phyloP scores from a whole-genome alignment of 805 yeast genomes.

The Lipomyces starkeyi region DNA sequence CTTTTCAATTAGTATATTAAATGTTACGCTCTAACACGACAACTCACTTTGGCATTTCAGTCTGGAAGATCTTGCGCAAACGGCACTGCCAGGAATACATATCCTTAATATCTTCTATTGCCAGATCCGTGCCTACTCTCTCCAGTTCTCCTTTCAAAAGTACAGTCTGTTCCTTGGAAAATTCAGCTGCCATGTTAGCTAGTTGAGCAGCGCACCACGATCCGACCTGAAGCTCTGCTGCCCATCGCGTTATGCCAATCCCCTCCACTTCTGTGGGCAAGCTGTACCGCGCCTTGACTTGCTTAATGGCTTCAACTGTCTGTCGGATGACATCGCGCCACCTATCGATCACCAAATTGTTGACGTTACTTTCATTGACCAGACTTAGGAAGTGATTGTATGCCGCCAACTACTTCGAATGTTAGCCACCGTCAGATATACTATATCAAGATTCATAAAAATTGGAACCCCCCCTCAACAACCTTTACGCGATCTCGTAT shows the following conservation, averaged over 20 bases:
- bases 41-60: constrained; percentile 47
- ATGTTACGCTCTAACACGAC: constrained; percentile 38
- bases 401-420: constrained; percentile 7
- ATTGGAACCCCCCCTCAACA: neutral
- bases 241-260: constrained; percentile 23
- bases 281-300: constrained; percentile 12
- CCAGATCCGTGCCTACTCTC: constrained; percentile 39
- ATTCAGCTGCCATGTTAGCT: constrained; percentile 12
- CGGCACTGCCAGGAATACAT: constrained; percentile 61
- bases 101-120: constrained; percentile 63
- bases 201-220: constrained; percentile 19
- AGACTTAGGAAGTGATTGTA: constrained; percentile 11
- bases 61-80: constrained; percentile 55
- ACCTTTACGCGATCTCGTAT: constrained; percentile 9
- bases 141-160: constrained; percentile 36
- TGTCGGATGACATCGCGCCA: constrained; percentile 13
- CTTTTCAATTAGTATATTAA: neutral
- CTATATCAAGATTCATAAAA: neutral
- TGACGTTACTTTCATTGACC: neutral
- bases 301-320: neutral
- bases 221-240: constrained; percentile 9
- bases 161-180: constrained; percentile 5
- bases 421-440: neutral
- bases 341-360: neutral
- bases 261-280: constrained; percentile 6